Evolutionary conservation across 23 red algal species (phyloP).

Genomic region (Gracilaria gracilis): DNA sequence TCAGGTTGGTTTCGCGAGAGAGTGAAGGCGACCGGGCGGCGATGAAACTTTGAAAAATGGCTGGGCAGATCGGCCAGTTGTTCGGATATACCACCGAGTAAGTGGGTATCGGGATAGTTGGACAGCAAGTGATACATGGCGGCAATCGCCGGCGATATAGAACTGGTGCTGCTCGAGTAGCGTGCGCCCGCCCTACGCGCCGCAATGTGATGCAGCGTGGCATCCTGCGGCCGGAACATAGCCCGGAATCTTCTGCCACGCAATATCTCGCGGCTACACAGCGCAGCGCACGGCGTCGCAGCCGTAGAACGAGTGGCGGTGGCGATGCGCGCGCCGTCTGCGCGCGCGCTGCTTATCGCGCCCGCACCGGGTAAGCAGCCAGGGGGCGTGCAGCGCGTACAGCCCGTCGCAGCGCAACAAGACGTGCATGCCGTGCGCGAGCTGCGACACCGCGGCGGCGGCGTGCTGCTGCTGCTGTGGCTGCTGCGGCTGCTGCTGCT

Average conservation of each 20-base stretch:
- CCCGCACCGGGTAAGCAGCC: neutral
- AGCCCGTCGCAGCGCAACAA: constrained; percentile 75
- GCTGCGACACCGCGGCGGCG: constrained; percentile 43
- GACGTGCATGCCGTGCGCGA: constrained; percentile 73
- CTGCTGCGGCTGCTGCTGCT: too few relatives aligned
- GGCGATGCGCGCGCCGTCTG: neutral
- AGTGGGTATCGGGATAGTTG: constrained; percentile 73
- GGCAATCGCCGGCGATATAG: constrained; percentile 73
- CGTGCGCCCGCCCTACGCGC: neutral
- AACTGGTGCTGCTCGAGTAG: constrained; percentile 80
- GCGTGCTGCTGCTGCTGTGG: too few relatives aligned
- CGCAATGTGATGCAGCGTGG: constrained; percentile 68
- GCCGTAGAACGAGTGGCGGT: constrained; percentile 26
- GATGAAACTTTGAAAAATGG: constrained; percentile 68
- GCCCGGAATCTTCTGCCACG: constrained; percentile 74
- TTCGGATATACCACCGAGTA: constrained; percentile 70
- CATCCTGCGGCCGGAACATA: constrained; percentile 81
- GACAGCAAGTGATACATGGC: constrained; percentile 83
- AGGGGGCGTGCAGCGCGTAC: constrained; percentile 63
- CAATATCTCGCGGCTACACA: constrained; percentile 69
- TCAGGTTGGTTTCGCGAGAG: constrained; percentile 32
- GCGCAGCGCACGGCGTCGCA: constrained; percentile 33
- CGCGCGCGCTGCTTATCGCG: neutral
- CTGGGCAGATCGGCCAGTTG: constrained; percentile 62
- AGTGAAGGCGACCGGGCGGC: constrained; percentile 71